These are phyloP conservation scores for Chamaecyparis obtusa DNA, from an alignment of 75 land plant species.

Conservation along the genomic window DNA sequence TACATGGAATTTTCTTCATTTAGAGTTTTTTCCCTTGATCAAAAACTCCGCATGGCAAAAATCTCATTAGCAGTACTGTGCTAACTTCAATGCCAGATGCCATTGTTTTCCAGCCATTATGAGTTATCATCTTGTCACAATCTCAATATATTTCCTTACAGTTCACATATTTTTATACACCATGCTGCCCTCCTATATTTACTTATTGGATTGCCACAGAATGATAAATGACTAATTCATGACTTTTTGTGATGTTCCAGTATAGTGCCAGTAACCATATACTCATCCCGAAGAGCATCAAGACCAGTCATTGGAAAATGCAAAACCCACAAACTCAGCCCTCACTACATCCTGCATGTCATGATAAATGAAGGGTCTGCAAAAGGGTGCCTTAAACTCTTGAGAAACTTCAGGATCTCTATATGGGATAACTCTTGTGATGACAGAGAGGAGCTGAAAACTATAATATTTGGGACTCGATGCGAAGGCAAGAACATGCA, in stretches of 20 bases:
- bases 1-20: neutral
- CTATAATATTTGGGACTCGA: too few relatives aligned
- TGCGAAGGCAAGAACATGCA: too few relatives aligned
- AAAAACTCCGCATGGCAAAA: neutral
- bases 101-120: neutral
- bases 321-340: too few relatives aligned
- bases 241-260: neutral
- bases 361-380: too few relatives aligned
- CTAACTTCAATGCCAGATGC: neutral
- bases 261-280: neutral
- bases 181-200: neutral
- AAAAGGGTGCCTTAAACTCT: too few relatives aligned
- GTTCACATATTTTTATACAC: neutral
- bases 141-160: neutral
- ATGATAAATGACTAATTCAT: neutral
- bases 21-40: too few relatives aligned
- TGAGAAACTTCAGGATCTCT: too few relatives aligned
- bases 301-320: too few relatives aligned
- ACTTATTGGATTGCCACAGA: neutral
- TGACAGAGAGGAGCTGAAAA: too few relatives aligned
- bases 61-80: neutral
- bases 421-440: too few relatives aligned
- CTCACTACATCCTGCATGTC: too few relatives aligned
- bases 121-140: neutral
- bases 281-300: neutral